phyloP scores from a whole-genome alignment of 257 asterid genomes.

The Eucommia ulmoides region DNA sequence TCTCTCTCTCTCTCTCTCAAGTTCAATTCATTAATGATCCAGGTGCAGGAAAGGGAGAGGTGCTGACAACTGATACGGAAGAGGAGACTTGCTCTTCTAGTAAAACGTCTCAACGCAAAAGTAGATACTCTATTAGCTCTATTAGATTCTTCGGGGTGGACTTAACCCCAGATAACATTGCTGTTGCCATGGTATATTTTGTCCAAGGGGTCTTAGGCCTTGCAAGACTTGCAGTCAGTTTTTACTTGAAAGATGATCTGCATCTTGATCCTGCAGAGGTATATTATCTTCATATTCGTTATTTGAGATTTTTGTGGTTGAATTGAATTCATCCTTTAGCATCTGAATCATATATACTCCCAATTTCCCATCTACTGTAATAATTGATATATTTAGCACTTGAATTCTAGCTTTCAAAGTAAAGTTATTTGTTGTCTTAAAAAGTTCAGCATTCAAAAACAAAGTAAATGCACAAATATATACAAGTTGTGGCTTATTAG shows the following conservation, averaged over 20 bases:
- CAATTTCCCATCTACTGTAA: background rate
- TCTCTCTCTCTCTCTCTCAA: constrained; percentile 1
- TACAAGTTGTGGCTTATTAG: background rate
- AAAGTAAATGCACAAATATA: background rate
- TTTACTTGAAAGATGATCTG: constrained; percentile 95
- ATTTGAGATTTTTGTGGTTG: too few species aligned
- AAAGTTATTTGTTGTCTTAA: too few species aligned
- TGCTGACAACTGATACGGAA: constrained; percentile 24
- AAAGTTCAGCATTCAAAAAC: too few species aligned
- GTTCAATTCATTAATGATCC: constrained; percentile 8
- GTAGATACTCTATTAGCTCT: constrained; percentile 39
- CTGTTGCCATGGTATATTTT: constrained; percentile 98
- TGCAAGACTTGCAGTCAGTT: constrained; percentile 85
- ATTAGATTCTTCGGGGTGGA: constrained; percentile 70
- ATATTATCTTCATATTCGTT: constrained; percentile 9
- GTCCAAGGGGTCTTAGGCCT: constrained; percentile 98
- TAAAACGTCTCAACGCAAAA: constrained; percentile 37
- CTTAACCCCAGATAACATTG: constrained; percentile 80
- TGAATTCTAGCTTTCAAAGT: too few species aligned
- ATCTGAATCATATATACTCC: background rate
- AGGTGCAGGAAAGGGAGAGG: constrained; percentile 50
- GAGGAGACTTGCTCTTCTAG: constrained; percentile 35
- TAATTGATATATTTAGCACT: too few species aligned
- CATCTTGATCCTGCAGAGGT: constrained; percentile 99
- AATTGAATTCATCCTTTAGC: background rate